A percentile compares a stretch with the other conserved stretches of the same genome.
These are phyloP conservation scores for Cyclotella distinguenda DNA, from an alignment of 108 stramenopile genomes.

Conservation along the genomic window DNA sequence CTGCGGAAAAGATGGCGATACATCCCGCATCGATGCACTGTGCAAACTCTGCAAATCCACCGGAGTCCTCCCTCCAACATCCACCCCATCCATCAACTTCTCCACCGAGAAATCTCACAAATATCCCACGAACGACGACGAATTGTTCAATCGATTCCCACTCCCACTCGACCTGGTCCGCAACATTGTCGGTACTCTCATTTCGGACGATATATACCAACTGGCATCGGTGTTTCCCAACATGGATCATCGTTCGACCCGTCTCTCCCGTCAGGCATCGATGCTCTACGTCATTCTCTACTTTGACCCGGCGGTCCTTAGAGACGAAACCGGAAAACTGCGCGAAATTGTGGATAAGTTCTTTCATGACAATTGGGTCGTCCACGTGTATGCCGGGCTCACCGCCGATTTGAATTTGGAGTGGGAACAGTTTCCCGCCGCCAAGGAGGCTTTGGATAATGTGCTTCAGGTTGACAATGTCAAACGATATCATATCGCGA, in stretches of 20 bases:
- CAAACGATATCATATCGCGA: constrained; percentile 29
- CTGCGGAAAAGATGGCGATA: constrained; percentile 29
- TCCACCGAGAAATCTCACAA: constrained; percentile 19
- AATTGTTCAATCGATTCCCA: constrained; percentile 51
- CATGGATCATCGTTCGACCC: constrained; percentile 58
- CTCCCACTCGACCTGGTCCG: constrained; percentile 28
- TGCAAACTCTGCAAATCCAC: constrained; percentile 45
- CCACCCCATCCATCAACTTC: constrained; percentile 11
- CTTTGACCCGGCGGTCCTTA: constrained; percentile 50
- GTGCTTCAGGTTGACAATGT: constrained; percentile 32
- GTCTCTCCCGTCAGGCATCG: constrained; percentile 61
- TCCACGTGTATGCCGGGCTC: constrained; percentile 51
- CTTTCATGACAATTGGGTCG: constrained; percentile 72
- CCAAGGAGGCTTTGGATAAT: constrained; percentile 50
- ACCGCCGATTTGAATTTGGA: constrained; percentile 58
- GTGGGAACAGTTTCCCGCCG: constrained; percentile 57
- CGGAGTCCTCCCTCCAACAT: constrained; percentile 15
- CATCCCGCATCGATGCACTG: constrained; percentile 43
- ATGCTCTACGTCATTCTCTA: constrained; percentile 66
- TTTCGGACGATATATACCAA: constrained; percentile 64
- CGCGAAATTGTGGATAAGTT: constrained; percentile 60
- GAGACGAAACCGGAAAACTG: constrained; percentile 42
- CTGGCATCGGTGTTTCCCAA: constrained; percentile 49
- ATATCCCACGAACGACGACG: constrained; percentile 36
- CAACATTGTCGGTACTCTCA: constrained; percentile 48